Evolutionary conservation across 2,329 filamentous ascomycete species (phyloP), one percentile per base, ranked within the genome.

Genomic region (Teratosphaeria epicoccoides): DNA sequence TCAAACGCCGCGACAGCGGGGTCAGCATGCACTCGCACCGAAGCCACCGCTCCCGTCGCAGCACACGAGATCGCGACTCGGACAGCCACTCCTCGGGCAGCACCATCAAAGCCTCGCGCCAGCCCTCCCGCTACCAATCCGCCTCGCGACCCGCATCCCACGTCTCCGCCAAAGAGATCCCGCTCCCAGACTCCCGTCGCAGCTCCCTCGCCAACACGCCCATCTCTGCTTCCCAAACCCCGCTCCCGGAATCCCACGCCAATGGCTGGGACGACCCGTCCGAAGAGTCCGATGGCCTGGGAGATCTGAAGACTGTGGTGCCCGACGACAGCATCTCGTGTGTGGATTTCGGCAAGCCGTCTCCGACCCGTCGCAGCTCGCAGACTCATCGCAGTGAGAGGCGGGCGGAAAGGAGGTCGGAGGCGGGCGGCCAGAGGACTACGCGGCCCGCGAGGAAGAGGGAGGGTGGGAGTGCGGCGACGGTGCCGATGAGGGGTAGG

Each of bases 271-370:
- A 24, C 4, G 54, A 55, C 2, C 43, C 52, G 6, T 57, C 47
- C 9, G 62, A 68, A 4, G 60, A 69, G 26, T 56, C 64, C 25
- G 68, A 72, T 48, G 68, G 70, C 20, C 53, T 66, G 6, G 69
- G 66, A 50, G 71, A 75, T 51, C 61, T 63, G 48, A 71, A 71
- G 54, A 75, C 72, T 3, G 69, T 76, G 1, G 68, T 70, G 2
- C 74, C 74, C 1, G 71, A 72, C 53, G 74, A 76, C 53, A 73
- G 70, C 50, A 74, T 76, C 54, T 73, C 71, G 12, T 70, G 73
- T 60, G 69, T 66, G 22, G 57, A 63, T 52, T 46, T 56, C 6
- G 33, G 24, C 45, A 47, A 52, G 47, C 52, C 52, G 49, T 46
- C 51, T 43, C 49, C 47, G 26, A 47, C 47, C 37, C 54, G 55